Evolutionary conservation across 2,329 filamentous ascomycete species (phyloP).

Genomic region (Annulohypoxylon truncatum): DNA sequence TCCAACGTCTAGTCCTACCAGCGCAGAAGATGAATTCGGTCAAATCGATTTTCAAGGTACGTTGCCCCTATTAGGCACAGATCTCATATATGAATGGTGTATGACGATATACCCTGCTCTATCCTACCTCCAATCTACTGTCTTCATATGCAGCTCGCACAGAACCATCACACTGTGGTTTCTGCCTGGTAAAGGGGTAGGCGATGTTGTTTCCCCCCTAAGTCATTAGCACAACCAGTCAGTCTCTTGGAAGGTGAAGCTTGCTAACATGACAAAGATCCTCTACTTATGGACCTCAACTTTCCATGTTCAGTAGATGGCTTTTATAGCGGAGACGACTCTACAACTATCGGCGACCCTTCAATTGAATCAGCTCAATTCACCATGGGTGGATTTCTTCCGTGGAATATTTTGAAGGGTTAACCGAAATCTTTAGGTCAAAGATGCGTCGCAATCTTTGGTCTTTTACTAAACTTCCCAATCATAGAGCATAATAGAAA

Average conservation of each 20-base stretch:
- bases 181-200: too few species aligned
- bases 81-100: not conserved
- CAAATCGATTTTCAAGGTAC: conserved; percentile 33
- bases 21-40: conserved; percentile 16
- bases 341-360: conserved; percentile 9
- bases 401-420: not conserved
- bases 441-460: not conserved
- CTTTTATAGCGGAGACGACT: conserved; percentile 21
- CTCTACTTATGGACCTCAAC: conserved; percentile 33
- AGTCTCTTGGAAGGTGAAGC: not conserved
- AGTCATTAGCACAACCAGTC: not conserved
- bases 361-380: conserved; percentile 16
- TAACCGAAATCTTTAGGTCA: not conserved
- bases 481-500: not conserved
- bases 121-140: not conserved
- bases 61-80: not conserved
- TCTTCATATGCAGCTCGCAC: not conserved
- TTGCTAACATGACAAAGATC: conserved; percentile 25
- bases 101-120: not conserved
- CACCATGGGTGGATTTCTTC: not conserved
- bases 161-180: too few species aligned
- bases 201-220: not conserved
- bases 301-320: conserved; percentile 31
- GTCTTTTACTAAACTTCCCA: not conserved
- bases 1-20: conserved; percentile 11